These are phyloP conservation scores for Talaromyces sp. DNA, from an alignment of 2,329 filamentous ascomycete species.

Conservation along the genomic window DNA sequence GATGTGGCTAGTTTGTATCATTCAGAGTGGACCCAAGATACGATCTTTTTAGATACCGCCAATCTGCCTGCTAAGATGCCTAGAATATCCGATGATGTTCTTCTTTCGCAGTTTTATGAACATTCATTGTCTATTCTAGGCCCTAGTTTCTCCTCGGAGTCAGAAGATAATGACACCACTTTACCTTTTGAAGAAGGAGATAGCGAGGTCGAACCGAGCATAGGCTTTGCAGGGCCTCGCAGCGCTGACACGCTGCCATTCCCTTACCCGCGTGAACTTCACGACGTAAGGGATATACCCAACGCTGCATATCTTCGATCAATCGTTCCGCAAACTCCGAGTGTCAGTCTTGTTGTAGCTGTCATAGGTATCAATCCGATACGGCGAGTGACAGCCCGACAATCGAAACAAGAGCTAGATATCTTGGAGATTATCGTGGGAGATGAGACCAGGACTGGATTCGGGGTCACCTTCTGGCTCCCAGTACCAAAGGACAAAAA, in stretches of 20 bases:
- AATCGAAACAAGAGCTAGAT: conserved; percentile 53
- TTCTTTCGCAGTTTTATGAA: conserved; percentile 66
- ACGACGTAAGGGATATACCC: conserved; percentile 67
- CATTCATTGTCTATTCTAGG: conserved; percentile 71
- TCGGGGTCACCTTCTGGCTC: conserved; percentile 83
- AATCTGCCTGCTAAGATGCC: conserved; percentile 25
- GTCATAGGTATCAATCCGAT: conserved; percentile 68
- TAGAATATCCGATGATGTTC: conserved; percentile 27
- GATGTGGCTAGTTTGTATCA: not conserved
- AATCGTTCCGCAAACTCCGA: conserved; percentile 75
- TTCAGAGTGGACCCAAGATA: conserved; percentile 14
- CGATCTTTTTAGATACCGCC: conserved; percentile 31
- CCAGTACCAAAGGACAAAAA: conserved; percentile 30
- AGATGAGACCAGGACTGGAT: conserved; percentile 78
- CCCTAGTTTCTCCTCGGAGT: conserved; percentile 37
- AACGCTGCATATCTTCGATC: conserved; percentile 60
- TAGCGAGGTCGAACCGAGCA: conserved; percentile 1
- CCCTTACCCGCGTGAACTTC: conserved; percentile 49
- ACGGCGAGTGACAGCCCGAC: conserved; percentile 62
- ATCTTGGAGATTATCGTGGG: conserved; percentile 76
- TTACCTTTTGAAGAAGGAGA: conserved; percentile 18
- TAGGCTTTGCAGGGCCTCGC: not conserved
- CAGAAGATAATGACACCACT: conserved; percentile 28
- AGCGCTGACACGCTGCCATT: conserved; percentile 7
- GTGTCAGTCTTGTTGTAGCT: conserved; percentile 75